Evolutionary conservation across 2,329 filamentous ascomycete species (phyloP), one percentile per base, ranked within the genome.

Genomic region (Ophiostoma pallidulum): DNA sequence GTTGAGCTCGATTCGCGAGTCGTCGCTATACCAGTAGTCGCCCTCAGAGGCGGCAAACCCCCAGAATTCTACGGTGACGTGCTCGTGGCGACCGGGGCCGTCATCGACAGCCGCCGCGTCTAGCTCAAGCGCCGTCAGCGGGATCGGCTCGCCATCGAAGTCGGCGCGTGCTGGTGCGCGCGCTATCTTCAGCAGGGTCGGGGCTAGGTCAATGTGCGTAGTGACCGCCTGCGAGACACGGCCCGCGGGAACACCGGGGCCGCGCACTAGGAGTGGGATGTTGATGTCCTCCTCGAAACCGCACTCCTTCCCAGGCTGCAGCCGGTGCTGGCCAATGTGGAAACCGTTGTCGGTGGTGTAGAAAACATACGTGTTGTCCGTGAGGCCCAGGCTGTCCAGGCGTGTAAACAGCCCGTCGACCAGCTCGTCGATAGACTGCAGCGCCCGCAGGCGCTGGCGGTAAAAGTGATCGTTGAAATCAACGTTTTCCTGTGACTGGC

Each of bases 141-240:
- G 67, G 35, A 80, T 74, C 0, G 74, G 66, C 4, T 66, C 62
- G 0, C 76, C 78, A 48, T 81, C 77, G 56, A 80, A 77, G 49
- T 79, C 72, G 0, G 63, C 52, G 0, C 69, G 66, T 18, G 19
- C 43, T 0, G 65, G 58, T 4, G 63, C 61, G 1, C 67, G 64
- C 1, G 64, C 67, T 16, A 67, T 55, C 3, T 66, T 59, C 37
- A 81, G 66, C 8, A 82, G 19, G 0, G 80, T 84, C 0, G 80
- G 79, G 0, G 75, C 77, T 2, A 84, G 62, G 54, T 84, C 80
- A 3, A 79, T 74, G 55, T 84, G 81, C 0, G 77, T 75, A 2
- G 74, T 71, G 0, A 78, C 72, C 4, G 69, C 59, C 19, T 72
- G 60, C 3, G 65, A 62, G 0, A 61, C 62, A 8, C 64, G 53